phyloP scores from a whole-genome alignment of 768 basidiomycete genomes.

The Panaeolus papilionaceus region DNA sequence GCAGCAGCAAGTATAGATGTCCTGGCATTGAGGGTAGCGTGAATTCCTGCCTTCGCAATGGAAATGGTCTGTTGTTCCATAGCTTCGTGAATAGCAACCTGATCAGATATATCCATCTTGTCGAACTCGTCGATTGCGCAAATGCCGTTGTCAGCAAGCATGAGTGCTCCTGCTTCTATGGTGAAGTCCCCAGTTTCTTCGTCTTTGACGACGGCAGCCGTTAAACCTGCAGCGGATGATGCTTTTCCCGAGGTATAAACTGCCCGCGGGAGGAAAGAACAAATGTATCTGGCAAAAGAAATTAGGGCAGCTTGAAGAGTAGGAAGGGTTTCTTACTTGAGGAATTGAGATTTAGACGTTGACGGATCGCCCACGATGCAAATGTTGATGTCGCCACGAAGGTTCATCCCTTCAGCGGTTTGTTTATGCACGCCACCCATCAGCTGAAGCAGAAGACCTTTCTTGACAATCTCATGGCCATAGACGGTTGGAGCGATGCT shows the following conservation, averaged over 20 bases:
- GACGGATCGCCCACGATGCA: constrained; percentile 98
- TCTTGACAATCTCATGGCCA: constrained; percentile 99
- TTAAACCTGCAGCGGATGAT: constrained; percentile 97
- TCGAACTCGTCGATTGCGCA: constrained; percentile 99
- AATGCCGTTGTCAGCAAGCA: constrained; percentile 99
- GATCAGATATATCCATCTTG: constrained; percentile 99
- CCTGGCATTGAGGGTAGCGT: constrained; percentile 96
- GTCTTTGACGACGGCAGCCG: constrained; percentile 97
- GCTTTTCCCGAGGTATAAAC: constrained; percentile 99
- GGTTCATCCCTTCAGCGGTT: constrained; percentile 94
- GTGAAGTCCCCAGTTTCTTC: constrained; percentile 99
- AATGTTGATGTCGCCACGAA: constrained; percentile 98
- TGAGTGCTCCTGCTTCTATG: constrained; percentile 97
- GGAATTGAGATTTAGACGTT: constrained; percentile 97
- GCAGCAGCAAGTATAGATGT: constrained; percentile 98
- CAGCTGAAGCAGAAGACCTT: constrained; percentile 92
- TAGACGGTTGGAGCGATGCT: constrained; percentile 98
- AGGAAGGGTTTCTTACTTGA: constrained; percentile 69
- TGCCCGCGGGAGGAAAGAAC: constrained; percentile 96
- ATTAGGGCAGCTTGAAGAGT: neutral
- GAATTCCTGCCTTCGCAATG: constrained; percentile 98
- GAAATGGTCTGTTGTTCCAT: constrained; percentile 99
- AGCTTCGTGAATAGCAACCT: constrained; percentile 99
- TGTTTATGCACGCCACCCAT: constrained; percentile 99
- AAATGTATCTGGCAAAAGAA: constrained; percentile 76